Percentiles rank a stretch among this genome's conserved stretches.
Evolutionary conservation across 73 alveolate species (phyloP).

Genomic region (Tetrahymena malaccensis): DNA sequence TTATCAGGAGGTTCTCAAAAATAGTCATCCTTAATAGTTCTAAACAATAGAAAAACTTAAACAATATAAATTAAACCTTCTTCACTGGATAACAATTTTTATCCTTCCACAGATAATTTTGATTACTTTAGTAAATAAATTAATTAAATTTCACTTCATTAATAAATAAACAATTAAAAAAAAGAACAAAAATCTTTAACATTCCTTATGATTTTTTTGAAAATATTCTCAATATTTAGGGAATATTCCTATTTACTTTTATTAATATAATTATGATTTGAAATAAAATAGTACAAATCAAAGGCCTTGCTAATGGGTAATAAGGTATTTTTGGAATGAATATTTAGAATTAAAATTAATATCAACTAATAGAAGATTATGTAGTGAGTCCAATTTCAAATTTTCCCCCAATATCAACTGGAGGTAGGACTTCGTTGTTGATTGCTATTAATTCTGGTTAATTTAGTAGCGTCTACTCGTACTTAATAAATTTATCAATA

Average conservation of each 20-base stretch:
- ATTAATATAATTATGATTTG: too few species aligned
- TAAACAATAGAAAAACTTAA: background rate
- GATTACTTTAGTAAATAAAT: background rate
- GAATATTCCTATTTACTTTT: too few species aligned
- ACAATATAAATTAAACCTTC: background rate
- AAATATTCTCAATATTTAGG: too few species aligned
- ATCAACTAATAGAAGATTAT: background rate
- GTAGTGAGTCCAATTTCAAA: background rate
- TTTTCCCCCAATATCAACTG: background rate
- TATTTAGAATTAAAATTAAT: background rate
- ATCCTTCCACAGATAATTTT: background rate
- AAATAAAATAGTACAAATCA: background rate
- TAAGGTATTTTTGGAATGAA: background rate
- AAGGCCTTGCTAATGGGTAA: background rate
- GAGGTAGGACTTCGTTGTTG: background rate
- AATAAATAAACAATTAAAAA: too few species aligned
- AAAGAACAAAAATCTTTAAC: too few species aligned
- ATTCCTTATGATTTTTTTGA: too few species aligned
- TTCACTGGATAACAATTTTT: background rate
- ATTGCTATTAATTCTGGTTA: background rate
- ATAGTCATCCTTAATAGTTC: background rate
- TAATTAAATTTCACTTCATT: too few species aligned
- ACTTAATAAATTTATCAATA: background rate
- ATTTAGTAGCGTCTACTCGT: background rate
- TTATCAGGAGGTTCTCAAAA: background rate